phyloP scores from a whole-genome alignment of 1,284 basidiomycete species.

The Psilocybe mexicana region DNA sequence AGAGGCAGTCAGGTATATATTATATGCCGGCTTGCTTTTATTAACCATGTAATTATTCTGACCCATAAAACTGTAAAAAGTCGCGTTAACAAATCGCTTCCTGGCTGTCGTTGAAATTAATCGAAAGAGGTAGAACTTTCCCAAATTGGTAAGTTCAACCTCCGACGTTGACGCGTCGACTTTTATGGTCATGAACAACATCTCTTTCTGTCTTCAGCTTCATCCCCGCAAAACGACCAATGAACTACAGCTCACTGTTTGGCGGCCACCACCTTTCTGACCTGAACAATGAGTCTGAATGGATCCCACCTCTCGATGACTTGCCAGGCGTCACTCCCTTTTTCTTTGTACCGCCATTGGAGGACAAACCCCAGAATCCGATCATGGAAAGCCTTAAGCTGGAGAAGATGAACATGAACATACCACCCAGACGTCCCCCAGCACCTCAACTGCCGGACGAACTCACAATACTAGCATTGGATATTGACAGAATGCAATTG shows the following conservation, averaged over 20 bases:
- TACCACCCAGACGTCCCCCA: slow-evolving; percentile 16
- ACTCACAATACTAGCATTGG: slow-evolving; percentile 23
- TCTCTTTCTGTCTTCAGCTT: too few species aligned
- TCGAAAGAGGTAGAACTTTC: too few species aligned
- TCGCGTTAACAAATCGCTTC: too few species aligned
- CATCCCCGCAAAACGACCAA: too few species aligned
- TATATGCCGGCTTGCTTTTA: too few species aligned
- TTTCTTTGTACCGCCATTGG: slow-evolving; percentile 61
- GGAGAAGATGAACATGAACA: slow-evolving; percentile 20
- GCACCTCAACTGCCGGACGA: slow-evolving; percentile 26
- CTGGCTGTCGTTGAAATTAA: too few species aligned
- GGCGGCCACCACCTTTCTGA: neutral
- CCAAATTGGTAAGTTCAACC: too few species aligned
- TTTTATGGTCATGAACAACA: too few species aligned
- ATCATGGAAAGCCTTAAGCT: slow-evolving; percentile 59
- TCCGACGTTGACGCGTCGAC: too few species aligned
- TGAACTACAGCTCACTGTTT: neutral
- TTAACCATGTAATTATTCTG: too few species aligned
- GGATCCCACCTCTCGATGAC: slow-evolving; percentile 19
- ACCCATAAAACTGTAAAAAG: too few species aligned
- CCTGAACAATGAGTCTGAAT: slow-evolving; percentile 11
- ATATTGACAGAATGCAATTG: neutral
- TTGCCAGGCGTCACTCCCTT: slow-evolving; percentile 40
- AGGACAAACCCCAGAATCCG: slow-evolving; percentile 74
- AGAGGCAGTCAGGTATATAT: too few species aligned